These are phyloP conservation scores for Isatis tinctoria DNA, from an alignment of 345 rosid species.

Conservation along the genomic window DNA sequence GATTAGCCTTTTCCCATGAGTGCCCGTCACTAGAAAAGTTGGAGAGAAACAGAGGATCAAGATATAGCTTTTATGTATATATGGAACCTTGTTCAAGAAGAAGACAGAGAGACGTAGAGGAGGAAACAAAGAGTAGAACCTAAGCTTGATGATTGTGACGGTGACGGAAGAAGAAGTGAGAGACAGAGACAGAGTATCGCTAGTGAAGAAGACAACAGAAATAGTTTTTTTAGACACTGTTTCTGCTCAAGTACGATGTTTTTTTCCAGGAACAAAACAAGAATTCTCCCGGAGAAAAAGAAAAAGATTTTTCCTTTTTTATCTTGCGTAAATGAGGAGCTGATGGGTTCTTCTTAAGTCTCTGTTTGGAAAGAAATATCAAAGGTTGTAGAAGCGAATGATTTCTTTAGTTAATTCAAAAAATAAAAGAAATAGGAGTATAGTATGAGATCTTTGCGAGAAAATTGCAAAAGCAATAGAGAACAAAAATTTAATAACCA, in stretches of 20 bases:
- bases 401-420: neutral
- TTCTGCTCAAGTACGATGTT: constrained; percentile 29
- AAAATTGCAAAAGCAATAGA: constrained; percentile 13
- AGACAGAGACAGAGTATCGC: neutral
- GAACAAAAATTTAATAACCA: neutral
- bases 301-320: neutral
- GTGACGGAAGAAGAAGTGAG: constrained; percentile 2
- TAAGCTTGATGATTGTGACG: constrained; percentile 2
- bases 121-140: constrained; percentile 16
- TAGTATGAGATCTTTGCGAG: neutral
- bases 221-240: constrained; percentile 3
- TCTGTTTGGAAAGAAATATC: constrained; percentile 7
- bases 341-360: neutral
- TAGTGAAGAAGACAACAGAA: constrained; percentile 18
- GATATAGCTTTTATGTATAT: neutral
- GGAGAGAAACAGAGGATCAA: constrained; percentile 2
- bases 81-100: constrained; percentile 16
- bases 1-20: constrained; percentile 13
- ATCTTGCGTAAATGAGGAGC: constrained; percentile 13
- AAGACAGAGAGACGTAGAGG: neutral
- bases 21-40: neutral
- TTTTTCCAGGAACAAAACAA: neutral
- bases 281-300: neutral
- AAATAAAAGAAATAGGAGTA: too few species aligned
- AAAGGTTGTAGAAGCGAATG: constrained; percentile 8